phyloP scores from a whole-genome alignment of 441 rosid genomes.

The Gossypium lobatum region DNA sequence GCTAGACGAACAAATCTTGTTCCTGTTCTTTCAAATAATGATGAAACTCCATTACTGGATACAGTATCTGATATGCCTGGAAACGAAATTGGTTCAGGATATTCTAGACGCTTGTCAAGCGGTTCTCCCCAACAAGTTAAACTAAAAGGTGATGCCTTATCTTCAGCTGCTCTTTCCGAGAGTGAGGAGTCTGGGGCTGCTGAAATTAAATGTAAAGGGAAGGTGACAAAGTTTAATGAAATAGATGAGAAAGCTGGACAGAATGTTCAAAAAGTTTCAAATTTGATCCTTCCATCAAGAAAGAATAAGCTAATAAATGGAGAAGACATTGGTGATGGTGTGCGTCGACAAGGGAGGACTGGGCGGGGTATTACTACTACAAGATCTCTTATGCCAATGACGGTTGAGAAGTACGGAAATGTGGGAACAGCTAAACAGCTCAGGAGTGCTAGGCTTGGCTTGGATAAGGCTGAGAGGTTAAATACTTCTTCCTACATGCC shows the following conservation, averaged over 20 bases:
- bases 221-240: slow-evolving; percentile 70
- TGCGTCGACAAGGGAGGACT: slow-evolving; percentile 80
- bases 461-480: slow-evolving; percentile 84
- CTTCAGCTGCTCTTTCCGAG: slow-evolving; percentile 77
- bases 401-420: slow-evolving; percentile 63
- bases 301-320: slow-evolving; percentile 63
- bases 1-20: slow-evolving; percentile 90
- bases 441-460: slow-evolving; percentile 73
- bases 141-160: slow-evolving; percentile 61
- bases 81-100: slow-evolving; percentile 63
- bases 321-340: slow-evolving; percentile 82
- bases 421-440: slow-evolving; percentile 87
- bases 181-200: slow-evolving; percentile 86
- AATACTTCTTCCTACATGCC: slow-evolving; percentile 3
- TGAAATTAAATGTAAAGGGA: slow-evolving; percentile 73
- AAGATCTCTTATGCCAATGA: slow-evolving; percentile 57
- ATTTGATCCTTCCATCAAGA: slow-evolving; percentile 58
- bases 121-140: slow-evolving; percentile 78
- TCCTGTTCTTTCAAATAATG: slow-evolving; percentile 74
- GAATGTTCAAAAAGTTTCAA: slow-evolving; percentile 63
- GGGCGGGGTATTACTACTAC: slow-evolving; percentile 67
- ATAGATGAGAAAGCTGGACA: slow-evolving; percentile 60
- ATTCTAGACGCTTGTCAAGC: slow-evolving; percentile 54
- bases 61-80: slow-evolving; percentile 67
- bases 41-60: slow-evolving; percentile 68